Base-by-base conservation (phyloP, 202 grass and related monocot genomes). In the Zoysia matrella region DNA sequence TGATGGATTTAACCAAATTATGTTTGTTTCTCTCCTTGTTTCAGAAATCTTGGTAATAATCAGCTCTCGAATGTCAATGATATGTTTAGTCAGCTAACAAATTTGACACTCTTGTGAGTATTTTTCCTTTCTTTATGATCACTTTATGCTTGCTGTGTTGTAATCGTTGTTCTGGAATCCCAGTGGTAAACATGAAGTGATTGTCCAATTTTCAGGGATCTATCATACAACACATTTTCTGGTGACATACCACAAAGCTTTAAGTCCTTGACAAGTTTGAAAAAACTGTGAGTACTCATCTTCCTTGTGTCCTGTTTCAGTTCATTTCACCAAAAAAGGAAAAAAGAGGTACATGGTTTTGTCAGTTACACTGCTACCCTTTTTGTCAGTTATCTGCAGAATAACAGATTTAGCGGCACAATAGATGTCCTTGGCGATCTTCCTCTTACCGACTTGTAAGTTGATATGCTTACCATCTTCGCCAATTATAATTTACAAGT, bases 241-340 rank as follows among this genome's bases (percentile, higher is more conserved):
- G 92, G 92, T 63, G 80, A 98, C 72, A 94, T 98, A 83, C 95
- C 95, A 65, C 85, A 86, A 57, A 95, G 85, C 73, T 91, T 98
- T 53, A 82, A 60, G 76, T 86, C 87, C 22, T 52, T 98, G 77
- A 88, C 83, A 75, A 88, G 67, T 79, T 86, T 95, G 87, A 89
- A 62, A 80, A 90, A 83, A 70, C 77, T 98, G 95, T 98, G 88
- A 90, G 95, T 67, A 75, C 52, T 76, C 56, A 70, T 66, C 76
- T 57, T 85, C 67, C 3, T 15, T 30, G 54, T 67, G 7, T 61
- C 73, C 41, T 65, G 58, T 54, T 61, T 79, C 0, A 15, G 22
- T 48, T 78, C 13, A 3, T 76, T 78, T 58, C 52, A 58, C 61
- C 15, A 48, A 52, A 39, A 14, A 45, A 50, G 18, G 65, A 76